Conservation (phyloP, 1,284 basidiomycete genomes). For the Malassezia equina region DNA sequence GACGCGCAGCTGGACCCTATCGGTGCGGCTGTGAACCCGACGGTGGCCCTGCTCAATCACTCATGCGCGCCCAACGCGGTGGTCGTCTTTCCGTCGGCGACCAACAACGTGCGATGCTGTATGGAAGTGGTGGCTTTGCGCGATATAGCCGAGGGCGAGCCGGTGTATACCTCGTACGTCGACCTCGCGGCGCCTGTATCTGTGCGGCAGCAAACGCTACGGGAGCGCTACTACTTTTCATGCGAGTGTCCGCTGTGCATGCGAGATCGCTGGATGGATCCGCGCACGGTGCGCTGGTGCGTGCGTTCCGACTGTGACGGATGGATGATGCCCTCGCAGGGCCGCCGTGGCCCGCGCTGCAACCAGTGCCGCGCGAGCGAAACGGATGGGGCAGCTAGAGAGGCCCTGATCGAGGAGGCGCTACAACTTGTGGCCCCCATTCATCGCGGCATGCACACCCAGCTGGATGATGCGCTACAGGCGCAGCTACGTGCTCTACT, state of each 20-base stretch:
- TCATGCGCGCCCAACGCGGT: conserved; percentile 82
- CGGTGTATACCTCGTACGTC: conserved; percentile 63
- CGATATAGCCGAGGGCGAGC: conserved; percentile 48
- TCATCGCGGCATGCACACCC: not conserved
- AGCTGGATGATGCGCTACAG: not conserved
- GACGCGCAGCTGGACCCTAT: conserved; percentile 55
- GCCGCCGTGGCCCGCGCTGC: not conserved
- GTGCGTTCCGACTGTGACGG: conserved; percentile 26
- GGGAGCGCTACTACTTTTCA: conserved; percentile 67
- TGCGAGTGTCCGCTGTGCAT: conserved; percentile 63
- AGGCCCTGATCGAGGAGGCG: not conserved
- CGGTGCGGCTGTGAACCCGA: conserved; percentile 68
- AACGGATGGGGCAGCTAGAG: conserved; percentile 46
- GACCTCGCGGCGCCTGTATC: conserved; percentile 63
- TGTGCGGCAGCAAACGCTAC: conserved; percentile 56
- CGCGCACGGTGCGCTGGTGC: conserved; percentile 61
- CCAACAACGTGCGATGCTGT: conserved; percentile 22
- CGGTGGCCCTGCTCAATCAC: conserved; percentile 75
- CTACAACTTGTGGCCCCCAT: not conserved
- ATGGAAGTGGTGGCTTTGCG: conserved; percentile 54
- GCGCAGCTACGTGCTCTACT: conserved; percentile 13
- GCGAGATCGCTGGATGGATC: conserved; percentile 53
- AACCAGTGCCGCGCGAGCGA: conserved; percentile 49
- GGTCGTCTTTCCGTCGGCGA: conserved; percentile 67
- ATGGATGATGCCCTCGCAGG: conserved; percentile 28